A percentile compares a stretch with the other conserved stretches of the same genome.
phyloP scores from a whole-genome alignment of 2,329 filamentous ascomycete genomes.

The Magnaporthiopsis incrustans region DNA sequence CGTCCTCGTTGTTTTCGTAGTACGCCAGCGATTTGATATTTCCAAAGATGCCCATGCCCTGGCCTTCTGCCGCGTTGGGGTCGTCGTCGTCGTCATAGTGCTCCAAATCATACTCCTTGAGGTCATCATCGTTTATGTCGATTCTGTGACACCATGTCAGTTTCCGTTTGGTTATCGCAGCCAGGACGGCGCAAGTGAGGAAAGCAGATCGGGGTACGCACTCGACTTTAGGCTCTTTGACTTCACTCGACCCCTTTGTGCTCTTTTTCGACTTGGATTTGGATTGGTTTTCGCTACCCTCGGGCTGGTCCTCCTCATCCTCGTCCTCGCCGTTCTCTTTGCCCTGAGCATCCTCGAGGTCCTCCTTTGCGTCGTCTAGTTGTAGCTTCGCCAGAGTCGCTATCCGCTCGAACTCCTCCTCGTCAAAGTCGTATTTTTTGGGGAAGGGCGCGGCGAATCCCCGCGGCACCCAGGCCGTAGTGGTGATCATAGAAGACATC shows the following conservation, averaged over 20 bases:
- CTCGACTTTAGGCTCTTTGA: slow-evolving; percentile 24
- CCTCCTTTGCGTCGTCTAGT: slow-evolving; percentile 85
- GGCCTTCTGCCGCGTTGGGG: slow-evolving; percentile 51
- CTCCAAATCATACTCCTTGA: slow-evolving; percentile 94
- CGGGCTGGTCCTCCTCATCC: slow-evolving; percentile 19
- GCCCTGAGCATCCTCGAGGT: slow-evolving; percentile 62
- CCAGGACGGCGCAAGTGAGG: not conserved
- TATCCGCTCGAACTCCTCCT: slow-evolving; percentile 68
- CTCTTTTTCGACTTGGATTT: slow-evolving; percentile 14
- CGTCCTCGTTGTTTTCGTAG: slow-evolving; percentile 87
- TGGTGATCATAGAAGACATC: slow-evolving; percentile 64
- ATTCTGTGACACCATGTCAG: slow-evolving; percentile 25
- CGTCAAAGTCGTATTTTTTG: slow-evolving; percentile 66
- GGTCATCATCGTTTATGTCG: slow-evolving; percentile 66
- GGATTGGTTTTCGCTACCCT: slow-evolving; percentile 14
- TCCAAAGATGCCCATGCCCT: slow-evolving; percentile 85
- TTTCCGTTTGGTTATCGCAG: not conserved
- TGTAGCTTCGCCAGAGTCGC: slow-evolving; percentile 67
- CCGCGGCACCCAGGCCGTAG: slow-evolving; percentile 67
- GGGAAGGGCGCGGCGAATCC: slow-evolving; percentile 71
- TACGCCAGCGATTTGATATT: slow-evolving; percentile 91
- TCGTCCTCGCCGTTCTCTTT: slow-evolving; percentile 16
- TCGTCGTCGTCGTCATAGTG: slow-evolving; percentile 84
- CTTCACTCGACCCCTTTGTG: slow-evolving; percentile 21
- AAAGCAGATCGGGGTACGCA: slow-evolving; percentile 23